These are phyloP conservation scores for Cystofilobasidium ferigula DNA, from an alignment of 768 basidiomycete species.

Conservation along the genomic window DNA sequence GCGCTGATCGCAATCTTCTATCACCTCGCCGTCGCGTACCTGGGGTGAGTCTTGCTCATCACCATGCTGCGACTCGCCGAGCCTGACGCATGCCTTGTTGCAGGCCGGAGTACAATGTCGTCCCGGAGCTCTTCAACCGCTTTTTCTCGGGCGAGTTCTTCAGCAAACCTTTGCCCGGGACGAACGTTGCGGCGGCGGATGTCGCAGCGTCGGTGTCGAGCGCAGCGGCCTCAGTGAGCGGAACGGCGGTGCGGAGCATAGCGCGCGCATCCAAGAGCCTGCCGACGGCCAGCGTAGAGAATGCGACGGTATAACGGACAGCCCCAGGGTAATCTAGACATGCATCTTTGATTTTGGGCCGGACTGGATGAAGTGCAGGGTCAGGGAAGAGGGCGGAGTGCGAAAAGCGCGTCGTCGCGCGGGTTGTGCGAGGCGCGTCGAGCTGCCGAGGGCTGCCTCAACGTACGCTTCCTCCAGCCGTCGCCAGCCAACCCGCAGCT, in stretches of 20 bases:
- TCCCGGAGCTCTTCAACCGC: conserved; percentile 1
- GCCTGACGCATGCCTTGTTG: too few relatives aligned
- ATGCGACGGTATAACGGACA: neutral
- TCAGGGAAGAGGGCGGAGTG: too few relatives aligned
- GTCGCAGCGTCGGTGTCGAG: neutral
- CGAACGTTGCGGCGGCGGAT: neutral
- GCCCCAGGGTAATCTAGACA: too few relatives aligned
- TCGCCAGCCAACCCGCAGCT: neutral
- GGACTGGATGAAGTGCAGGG: too few relatives aligned
- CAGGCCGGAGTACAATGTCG: conserved; percentile 9
- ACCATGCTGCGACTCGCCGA: neutral
- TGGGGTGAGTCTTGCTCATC: neutral
- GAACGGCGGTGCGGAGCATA: neutral
- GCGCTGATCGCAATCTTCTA: conserved; percentile 7
- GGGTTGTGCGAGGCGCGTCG: too few relatives aligned
- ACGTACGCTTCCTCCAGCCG: neutral
- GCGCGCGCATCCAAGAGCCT: neutral
- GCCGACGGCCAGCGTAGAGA: conserved; percentile 2
- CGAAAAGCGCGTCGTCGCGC: too few relatives aligned
- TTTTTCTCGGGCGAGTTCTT: neutral
- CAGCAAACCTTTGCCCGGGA: neutral
- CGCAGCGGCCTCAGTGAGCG: neutral
- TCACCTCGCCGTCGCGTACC: neutral
- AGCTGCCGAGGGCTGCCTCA: too few relatives aligned
- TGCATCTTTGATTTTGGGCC: too few relatives aligned